Percentiles rank a stretch among this genome's conserved stretches.
Conservation (phyloP, 148 eudicot species). For the Rhododendron molle region DNA sequence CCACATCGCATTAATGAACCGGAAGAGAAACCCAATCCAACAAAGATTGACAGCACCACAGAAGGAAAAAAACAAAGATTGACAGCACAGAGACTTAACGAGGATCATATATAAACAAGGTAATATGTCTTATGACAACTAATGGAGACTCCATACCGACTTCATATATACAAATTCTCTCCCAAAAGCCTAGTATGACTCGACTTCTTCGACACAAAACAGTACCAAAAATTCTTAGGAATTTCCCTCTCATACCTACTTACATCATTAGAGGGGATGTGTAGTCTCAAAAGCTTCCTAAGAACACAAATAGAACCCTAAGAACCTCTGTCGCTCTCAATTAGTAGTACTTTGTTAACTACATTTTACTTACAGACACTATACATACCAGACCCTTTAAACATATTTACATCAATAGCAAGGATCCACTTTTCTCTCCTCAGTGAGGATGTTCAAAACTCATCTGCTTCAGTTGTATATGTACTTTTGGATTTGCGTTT, state of each 20-base stretch:
- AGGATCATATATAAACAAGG: not conserved
- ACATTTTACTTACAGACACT: slow-evolving; percentile 36
- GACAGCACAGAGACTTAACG: not conserved
- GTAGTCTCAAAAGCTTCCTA: not conserved
- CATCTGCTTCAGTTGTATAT: slow-evolving; percentile 20
- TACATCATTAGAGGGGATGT: not conserved
- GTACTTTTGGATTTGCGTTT: slow-evolving; percentile 6
- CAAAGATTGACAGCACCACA: not conserved
- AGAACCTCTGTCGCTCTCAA: not conserved
- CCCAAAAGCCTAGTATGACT: not conserved
- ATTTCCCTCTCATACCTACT: slow-evolving; percentile 5
- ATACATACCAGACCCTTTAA: slow-evolving; percentile 22
- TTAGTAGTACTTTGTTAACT: slow-evolving; percentile 10
- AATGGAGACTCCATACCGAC: not conserved
- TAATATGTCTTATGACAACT: not conserved
- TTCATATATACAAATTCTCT: slow-evolving; percentile 6
- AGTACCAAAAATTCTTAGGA: not conserved
- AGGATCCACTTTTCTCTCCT: slow-evolving; percentile 15
- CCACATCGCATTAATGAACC: not conserved
- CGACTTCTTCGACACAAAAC: not conserved
- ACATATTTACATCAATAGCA: slow-evolving; percentile 44
- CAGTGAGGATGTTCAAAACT: slow-evolving; percentile 20
- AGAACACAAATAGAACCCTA: not conserved
- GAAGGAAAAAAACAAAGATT: not conserved
- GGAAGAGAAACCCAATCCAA: not conserved